Conservation (phyloP, 176 grass and related monocot species). For the Miscanthus lutarioriparius region DNA sequence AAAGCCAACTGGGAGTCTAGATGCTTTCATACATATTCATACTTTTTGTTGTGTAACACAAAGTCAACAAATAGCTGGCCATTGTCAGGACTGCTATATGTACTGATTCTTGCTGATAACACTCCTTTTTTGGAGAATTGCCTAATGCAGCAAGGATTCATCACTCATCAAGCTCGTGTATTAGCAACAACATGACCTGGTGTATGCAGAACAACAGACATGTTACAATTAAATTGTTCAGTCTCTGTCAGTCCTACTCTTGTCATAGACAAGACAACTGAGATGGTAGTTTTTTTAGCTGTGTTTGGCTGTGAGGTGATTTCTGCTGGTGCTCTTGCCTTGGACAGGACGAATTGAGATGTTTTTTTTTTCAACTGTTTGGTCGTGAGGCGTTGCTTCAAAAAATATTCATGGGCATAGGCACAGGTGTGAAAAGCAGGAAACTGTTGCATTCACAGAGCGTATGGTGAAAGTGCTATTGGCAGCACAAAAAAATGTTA, state of each 20-base stretch:
- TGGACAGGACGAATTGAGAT: neutral
- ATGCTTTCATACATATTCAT: no score
- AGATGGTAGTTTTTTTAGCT: neutral
- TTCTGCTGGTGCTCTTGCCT: neutral
- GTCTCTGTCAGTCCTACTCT: neutral
- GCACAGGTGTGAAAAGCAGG: slow-evolving; percentile 18
- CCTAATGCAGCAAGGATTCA: neutral
- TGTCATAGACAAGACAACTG: neutral
- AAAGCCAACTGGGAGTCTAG: no score
- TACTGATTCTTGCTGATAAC: neutral
- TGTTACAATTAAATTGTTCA: neutral
- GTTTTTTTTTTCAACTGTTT: neutral
- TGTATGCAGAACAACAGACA: neutral
- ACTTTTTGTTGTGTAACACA: slow-evolving; percentile 5
- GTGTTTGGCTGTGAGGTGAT: neutral
- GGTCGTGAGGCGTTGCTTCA: no score
- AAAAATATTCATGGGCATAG: neutral
- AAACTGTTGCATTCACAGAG: neutral
- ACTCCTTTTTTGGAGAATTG: neutral
- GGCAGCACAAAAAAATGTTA: neutral
- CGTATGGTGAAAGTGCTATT: neutral
- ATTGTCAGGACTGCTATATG: neutral
- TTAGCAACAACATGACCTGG: neutral
- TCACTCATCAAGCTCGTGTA: neutral
- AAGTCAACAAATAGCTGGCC: neutral